A percentile compares a stretch with the other conserved stretches of the same genome.
These are phyloP conservation scores for Hypoxylon sp. DNA, from an alignment of 2,329 filamentous ascomycete genomes.

Conservation along the genomic window DNA sequence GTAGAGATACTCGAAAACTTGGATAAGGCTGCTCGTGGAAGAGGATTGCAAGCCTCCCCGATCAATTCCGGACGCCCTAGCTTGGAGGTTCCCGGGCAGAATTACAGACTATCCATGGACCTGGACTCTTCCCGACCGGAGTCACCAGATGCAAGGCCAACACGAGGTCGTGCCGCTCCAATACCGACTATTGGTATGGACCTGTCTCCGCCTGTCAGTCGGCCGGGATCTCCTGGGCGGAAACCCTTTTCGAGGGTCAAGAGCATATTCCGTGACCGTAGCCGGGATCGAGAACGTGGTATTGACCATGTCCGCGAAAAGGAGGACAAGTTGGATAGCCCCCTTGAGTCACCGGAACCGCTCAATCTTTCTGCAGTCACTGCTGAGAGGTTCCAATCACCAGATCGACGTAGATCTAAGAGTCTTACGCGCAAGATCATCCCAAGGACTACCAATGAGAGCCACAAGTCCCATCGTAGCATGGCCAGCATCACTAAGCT, in stretches of 20 bases:
- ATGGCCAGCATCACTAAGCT: slow-evolving; percentile 64
- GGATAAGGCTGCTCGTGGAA: slow-evolving; percentile 41
- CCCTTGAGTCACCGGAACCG: slow-evolving; percentile 49
- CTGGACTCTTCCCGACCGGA: slow-evolving; percentile 64
- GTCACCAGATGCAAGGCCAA: slow-evolving; percentile 67
- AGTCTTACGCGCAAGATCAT: slow-evolving; percentile 59
- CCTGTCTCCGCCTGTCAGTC: slow-evolving; percentile 74
- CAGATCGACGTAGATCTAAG: slow-evolving; percentile 54
- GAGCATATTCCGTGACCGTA: slow-evolving; percentile 69
- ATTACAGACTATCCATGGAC: slow-evolving; percentile 60
- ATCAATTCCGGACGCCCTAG: slow-evolving; percentile 59
- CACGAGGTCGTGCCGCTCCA: slow-evolving; percentile 62
- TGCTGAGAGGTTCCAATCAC: slow-evolving; percentile 50
- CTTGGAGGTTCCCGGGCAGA: slow-evolving; percentile 63
- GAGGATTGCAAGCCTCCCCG: slow-evolving; percentile 50
- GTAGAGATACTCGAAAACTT: slow-evolving; percentile 42
- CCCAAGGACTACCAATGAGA: slow-evolving; percentile 61
- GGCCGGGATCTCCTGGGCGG: slow-evolving; percentile 74
- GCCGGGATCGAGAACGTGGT: slow-evolving; percentile 53
- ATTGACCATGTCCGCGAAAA: slow-evolving; percentile 56
- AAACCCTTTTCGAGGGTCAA: slow-evolving; percentile 71
- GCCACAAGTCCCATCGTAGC: slow-evolving; percentile 64
- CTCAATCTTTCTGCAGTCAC: slow-evolving; percentile 50
- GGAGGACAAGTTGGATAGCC: slow-evolving; percentile 54
- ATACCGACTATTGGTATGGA: slow-evolving; percentile 74